phyloP scores from a whole-genome alignment of 2,329 filamentous ascomycete genomes.

The Pseudogymnoascus sp. region DNA sequence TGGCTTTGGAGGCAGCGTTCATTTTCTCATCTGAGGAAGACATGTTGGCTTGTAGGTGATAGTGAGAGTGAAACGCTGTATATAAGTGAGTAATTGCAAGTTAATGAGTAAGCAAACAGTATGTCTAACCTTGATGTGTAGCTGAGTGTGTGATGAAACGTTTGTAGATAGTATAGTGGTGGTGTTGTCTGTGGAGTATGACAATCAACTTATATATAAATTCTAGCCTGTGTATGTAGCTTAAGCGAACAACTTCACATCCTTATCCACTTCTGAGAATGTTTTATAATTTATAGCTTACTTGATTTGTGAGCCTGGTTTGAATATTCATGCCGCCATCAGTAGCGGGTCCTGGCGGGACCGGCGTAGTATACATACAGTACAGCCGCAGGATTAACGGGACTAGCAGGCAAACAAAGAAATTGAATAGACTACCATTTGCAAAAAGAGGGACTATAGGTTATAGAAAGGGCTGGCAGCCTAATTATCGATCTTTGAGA shows the following conservation, averaged over 20 bases:
- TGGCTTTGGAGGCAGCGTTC: not conserved
- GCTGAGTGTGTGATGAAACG: not conserved
- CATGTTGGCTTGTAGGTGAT: not conserved
- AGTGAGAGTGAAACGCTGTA: not conserved
- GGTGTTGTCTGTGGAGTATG: not conserved
- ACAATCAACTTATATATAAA: not conserved
- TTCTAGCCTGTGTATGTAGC: not conserved
- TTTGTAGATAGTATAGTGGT: not conserved
- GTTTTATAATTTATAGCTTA: no score
- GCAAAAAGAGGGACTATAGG: not conserved
- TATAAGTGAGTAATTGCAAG: not conserved
- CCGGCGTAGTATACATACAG: not conserved
- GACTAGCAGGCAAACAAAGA: not conserved
- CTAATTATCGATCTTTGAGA: not conserved
- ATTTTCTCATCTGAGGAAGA: not conserved
- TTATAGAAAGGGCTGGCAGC: not conserved
- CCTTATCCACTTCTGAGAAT: not conserved
- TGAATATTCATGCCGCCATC: not conserved
- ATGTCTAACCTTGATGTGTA: not conserved
- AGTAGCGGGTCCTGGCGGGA: not conserved
- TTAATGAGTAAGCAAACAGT: not conserved
- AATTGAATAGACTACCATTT: not conserved
- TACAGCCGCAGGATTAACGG: not conserved
- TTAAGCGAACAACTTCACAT: not conserved
- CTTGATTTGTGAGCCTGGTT: not conserved